Base-by-base conservation (phyloP, 2,329 filamentous ascomycete species). In the Escovopsis sp. region DNA sequence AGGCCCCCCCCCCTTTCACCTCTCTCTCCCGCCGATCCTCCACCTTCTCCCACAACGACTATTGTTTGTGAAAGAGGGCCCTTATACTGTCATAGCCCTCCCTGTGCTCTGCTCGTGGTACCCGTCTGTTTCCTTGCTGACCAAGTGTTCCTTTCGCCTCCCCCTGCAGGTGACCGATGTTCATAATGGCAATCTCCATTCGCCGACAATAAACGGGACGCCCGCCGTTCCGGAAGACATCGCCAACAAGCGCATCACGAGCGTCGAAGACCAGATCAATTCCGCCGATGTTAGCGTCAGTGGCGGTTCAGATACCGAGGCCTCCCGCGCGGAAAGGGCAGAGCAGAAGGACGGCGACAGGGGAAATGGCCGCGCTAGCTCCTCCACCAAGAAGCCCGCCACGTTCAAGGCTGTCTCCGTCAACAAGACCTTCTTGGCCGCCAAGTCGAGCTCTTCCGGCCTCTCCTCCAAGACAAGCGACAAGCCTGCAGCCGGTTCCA, bases 321-420 rank as follows among this genome's bases (percentile, higher is more conserved):
- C 76, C 50, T 79, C 78, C 46, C 75, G 74, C 52, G 58, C 67
- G 44, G 33, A 35, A 35, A 14, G 33, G 33, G 34, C 34, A 15
- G 72, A 72, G 56, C 60, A 60, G 46, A 71, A 72, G 46, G 70
- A 73, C 56, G 73, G 67, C 44, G 69, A 72, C 43, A 76, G 72
- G 51, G 68, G 70, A 39, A 75, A 84, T 56, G 63, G 64, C 46
- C 76, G 75, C 44, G 67, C 67, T 8, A 65, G 68, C 48, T 71
- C 79, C 47, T 54, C 78, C 4, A 67, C 78, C 47, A 87, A 84
- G 70, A 89, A 85, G 60, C 78, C 79, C 15, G 65, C 79, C 14
- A 80, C 78, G 11, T 91, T 93, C 70, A 93, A 91, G 61, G 76
- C 84, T 14, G 81, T 91, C 38, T 88, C 83, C 5, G 82, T 89